Percentiles rank a stretch among this genome's conserved stretches.
Evolutionary conservation across 2,329 filamentous ascomycete genomes (phyloP).

Genomic region (Colletotrichum paranaense): DNA sequence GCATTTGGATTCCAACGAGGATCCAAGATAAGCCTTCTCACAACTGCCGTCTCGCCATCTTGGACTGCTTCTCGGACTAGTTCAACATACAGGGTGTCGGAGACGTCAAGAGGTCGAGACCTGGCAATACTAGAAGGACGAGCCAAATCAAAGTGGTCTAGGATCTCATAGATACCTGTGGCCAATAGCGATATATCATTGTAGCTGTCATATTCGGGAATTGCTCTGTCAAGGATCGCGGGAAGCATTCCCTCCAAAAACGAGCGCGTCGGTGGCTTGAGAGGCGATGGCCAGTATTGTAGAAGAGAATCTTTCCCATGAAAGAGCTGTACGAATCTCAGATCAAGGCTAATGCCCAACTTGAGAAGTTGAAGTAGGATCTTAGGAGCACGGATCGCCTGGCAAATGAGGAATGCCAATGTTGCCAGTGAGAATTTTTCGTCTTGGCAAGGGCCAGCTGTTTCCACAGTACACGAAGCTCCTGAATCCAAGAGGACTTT

Average conservation of each 20-base stretch:
- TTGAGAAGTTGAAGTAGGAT: background rate
- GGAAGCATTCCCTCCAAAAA: constrained; percentile 7
- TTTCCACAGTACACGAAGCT: background rate
- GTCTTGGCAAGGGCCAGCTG: background rate
- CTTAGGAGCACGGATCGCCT: background rate
- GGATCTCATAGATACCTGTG: constrained; percentile 1
- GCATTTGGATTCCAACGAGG: constrained; percentile 33
- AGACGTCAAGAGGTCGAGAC: background rate
- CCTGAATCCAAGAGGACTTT: constrained; percentile 42
- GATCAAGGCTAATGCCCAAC: background rate
- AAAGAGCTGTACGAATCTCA: constrained; percentile 5
- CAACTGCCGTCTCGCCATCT: background rate
- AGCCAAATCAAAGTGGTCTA: background rate
- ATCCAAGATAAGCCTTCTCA: constrained; percentile 25
- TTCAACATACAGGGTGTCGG: background rate
- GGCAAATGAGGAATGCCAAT: constrained; percentile 22
- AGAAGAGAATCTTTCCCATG: constrained; percentile 1
- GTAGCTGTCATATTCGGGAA: background rate
- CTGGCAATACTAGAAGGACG: background rate
- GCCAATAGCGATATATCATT: background rate
- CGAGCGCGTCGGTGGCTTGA: background rate
- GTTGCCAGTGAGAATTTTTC: constrained; percentile 18
- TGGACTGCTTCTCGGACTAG: constrained; percentile 4
- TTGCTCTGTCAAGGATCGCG: constrained; percentile 6
- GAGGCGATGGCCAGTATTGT: constrained; percentile 8